phyloP scores from a whole-genome alignment of 1,139 yeast genomes.

The Kodamaea anthophila region DNA sequence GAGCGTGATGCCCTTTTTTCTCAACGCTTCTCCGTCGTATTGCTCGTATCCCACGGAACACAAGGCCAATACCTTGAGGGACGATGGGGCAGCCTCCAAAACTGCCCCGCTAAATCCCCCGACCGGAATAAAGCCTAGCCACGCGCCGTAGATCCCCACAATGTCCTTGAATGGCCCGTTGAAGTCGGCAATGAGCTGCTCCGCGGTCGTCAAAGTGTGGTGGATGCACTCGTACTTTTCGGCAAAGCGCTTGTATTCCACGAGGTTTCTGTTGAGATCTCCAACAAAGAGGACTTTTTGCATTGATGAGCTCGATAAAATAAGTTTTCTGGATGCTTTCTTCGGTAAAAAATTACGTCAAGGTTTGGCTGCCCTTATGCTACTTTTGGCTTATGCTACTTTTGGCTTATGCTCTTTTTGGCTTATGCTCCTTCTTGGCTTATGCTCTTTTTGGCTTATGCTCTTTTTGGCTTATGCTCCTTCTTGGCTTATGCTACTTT shows the following conservation, averaged over 20 bases:
- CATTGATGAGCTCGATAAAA: too few relatives aligned
- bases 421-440: neutral
- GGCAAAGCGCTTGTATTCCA: slow-evolving; percentile 15
- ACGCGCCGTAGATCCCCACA: slow-evolving; percentile 58
- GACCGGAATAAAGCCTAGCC: slow-evolving; percentile 46
- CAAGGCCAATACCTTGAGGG: slow-evolving; percentile 51
- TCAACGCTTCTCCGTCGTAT: slow-evolving; percentile 41
- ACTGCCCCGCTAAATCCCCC: slow-evolving; percentile 48
- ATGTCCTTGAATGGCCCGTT: slow-evolving; percentile 31
- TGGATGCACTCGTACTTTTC: slow-evolving; percentile 15
- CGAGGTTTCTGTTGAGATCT: slow-evolving; percentile 16
- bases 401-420: neutral
- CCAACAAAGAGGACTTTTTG: slow-evolving; percentile 20
- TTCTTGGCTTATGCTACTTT: too few relatives aligned
- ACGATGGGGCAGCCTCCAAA: slow-evolving; percentile 44
- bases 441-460: too few relatives aligned
- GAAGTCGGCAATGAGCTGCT: slow-evolving; percentile 25
- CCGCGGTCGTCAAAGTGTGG: slow-evolving; percentile 14
- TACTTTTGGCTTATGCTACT: neutral
- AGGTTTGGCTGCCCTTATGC: neutral
- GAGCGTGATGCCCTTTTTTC: slow-evolving; percentile 42
- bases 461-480: too few relatives aligned
- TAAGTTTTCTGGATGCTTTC: too few relatives aligned
- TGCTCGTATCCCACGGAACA: slow-evolving; percentile 71
- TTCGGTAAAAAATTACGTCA: too few relatives aligned